These are phyloP conservation scores for Exophiala sideris DNA, from an alignment of 2,329 filamentous ascomycete genomes.

Conservation along the genomic window DNA sequence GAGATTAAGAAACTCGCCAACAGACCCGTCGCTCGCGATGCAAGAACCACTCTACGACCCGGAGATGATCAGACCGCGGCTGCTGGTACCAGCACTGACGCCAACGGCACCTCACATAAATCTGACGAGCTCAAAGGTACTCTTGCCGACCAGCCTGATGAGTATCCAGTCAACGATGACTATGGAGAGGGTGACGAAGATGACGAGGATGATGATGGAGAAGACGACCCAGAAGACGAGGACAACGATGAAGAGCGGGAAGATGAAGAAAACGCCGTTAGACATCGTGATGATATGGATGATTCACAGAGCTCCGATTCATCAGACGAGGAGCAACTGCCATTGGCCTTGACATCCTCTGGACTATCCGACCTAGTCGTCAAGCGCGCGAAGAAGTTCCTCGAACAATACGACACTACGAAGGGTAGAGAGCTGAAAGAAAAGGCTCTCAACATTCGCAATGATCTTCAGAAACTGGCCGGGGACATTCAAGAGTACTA, in stretches of 20 bases:
- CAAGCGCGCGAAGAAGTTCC: constrained; percentile 73
- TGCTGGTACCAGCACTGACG: not conserved
- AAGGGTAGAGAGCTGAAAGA: constrained; percentile 70
- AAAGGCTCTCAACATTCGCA: constrained; percentile 73
- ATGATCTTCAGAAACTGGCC: constrained; percentile 68
- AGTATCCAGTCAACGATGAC: constrained; percentile 36
- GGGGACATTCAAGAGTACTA: constrained; percentile 71
- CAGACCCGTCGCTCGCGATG: constrained; percentile 20
- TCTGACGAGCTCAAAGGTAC: constrained; percentile 12
- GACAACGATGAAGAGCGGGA: constrained; percentile 47
- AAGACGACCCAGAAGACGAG: constrained; percentile 45
- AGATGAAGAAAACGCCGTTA: constrained; percentile 52
- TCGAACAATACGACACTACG: constrained; percentile 77
- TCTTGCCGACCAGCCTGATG: constrained; percentile 36
- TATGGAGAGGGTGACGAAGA: constrained; percentile 52
- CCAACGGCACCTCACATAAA: not conserved
- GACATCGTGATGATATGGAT: constrained; percentile 55
- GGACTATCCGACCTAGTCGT: constrained; percentile 70
- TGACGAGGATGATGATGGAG: constrained; percentile 53
- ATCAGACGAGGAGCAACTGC: constrained; percentile 40
- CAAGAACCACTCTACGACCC: constrained; percentile 24
- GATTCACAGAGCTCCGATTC: constrained; percentile 66
- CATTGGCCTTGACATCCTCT: constrained; percentile 40
- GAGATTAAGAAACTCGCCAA: constrained; percentile 81
- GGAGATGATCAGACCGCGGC: constrained; percentile 32